Conservation (phyloP, 805 yeast species). For the Kuraishia molischiana region DNA sequence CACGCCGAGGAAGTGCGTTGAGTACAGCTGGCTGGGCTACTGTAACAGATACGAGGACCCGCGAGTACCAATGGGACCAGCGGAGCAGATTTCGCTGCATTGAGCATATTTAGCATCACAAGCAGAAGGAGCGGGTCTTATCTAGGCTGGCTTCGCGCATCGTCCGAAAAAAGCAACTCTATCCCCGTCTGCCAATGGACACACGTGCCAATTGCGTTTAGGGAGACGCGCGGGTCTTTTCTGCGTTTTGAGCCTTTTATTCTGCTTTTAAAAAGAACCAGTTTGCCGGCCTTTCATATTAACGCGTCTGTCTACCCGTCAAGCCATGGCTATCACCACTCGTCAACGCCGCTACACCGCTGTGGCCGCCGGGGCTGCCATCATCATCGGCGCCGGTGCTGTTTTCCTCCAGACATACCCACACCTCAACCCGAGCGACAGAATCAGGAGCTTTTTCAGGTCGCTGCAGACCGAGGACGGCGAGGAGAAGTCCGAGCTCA, state of each 20-base stretch:
- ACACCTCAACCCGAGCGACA: slow-evolving; percentile 22
- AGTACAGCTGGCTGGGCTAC: neutral
- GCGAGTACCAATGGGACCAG: no score
- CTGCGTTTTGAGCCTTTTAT: no score
- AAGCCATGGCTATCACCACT: neutral
- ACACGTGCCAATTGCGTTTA: no score
- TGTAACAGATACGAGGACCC: neutral
- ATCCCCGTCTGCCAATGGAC: no score
- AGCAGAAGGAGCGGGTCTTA: no score
- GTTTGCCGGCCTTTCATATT: neutral
- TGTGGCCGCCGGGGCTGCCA: slow-evolving; percentile 23
- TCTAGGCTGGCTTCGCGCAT: no score
- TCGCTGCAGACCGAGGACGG: neutral
- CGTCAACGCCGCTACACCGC: neutral
- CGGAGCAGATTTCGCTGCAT: no score
- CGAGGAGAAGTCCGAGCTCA: neutral
- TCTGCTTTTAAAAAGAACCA: no score
- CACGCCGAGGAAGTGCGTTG: neutral
- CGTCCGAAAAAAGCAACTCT: no score
- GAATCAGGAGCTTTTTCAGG: slow-evolving; percentile 11
- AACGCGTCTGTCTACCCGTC: neutral
- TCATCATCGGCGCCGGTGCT: slow-evolving; percentile 30
- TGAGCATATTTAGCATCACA: no score
- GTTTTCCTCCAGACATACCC: slow-evolving; percentile 38
- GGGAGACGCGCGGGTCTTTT: no score